These are phyloP conservation scores for Trifolium repens DNA, from an alignment of 306 rosid genomes.

Conservation along the genomic window DNA sequence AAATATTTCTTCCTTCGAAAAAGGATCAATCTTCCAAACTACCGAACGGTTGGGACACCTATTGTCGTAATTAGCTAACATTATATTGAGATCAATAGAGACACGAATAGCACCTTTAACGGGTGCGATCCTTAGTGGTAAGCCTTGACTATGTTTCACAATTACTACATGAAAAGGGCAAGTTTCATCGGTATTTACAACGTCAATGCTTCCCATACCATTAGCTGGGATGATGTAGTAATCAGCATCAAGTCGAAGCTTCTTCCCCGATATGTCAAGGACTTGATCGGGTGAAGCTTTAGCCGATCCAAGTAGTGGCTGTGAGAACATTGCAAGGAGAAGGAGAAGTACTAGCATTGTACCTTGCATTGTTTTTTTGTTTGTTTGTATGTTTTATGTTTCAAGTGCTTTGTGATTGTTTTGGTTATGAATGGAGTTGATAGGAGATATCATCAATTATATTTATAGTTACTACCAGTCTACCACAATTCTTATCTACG, in stretches of 20 bases:
- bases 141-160: not conserved
- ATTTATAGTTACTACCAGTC: not conserved
- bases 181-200: not conserved
- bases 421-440: not conserved
- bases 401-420: not conserved
- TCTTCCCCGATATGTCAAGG: constrained; percentile 44
- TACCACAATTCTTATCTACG: not conserved
- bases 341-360: not conserved
- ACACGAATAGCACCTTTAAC: constrained; percentile 41
- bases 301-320: not conserved
- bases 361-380: not conserved
- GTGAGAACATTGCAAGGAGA: not conserved
- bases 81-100: constrained; percentile 55
- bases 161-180: constrained; percentile 1
- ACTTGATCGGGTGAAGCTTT: constrained; percentile 36
- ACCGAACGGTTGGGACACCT: constrained; percentile 38
- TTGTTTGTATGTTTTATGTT: not conserved
- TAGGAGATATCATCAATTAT: not conserved
- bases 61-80: not conserved
- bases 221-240: constrained; percentile 12
- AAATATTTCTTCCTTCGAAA: constrained; percentile 32
- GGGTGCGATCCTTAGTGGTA: constrained; percentile 36
- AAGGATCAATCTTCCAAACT: constrained; percentile 51
- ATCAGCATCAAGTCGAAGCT: not conserved
- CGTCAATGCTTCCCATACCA: not conserved